These are phyloP conservation scores for Candida albicans DNA, from an alignment of 1,139 yeast species.

Conservation along the genomic window DNA sequence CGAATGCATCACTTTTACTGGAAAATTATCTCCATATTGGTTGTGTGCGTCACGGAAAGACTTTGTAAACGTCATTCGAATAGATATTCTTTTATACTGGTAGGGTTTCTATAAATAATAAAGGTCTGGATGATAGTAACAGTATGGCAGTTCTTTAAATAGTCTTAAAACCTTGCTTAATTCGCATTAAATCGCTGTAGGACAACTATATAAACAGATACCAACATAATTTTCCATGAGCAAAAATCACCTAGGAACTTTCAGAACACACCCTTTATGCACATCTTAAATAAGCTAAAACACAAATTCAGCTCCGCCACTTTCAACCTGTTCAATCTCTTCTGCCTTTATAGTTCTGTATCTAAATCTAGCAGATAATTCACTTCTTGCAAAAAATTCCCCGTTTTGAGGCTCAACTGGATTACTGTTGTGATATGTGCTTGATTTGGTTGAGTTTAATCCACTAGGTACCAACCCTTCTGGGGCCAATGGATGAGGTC, in stretches of 20 bases:
- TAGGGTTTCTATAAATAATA: too few relatives aligned
- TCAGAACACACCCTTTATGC: not conserved
- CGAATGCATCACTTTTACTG: too few relatives aligned
- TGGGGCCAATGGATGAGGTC: slow-evolving; percentile 54
- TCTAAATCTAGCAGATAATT: slow-evolving; percentile 71
- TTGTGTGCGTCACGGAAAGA: too few relatives aligned
- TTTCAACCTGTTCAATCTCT: slow-evolving; percentile 72
- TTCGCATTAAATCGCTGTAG: too few relatives aligned
- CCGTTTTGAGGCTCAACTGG: slow-evolving; percentile 46
- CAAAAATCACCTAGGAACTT: not conserved
- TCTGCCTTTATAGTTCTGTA: slow-evolving; percentile 57
- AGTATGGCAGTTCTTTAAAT: too few relatives aligned
- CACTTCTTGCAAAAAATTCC: slow-evolving; percentile 56
- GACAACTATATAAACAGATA: not conserved
- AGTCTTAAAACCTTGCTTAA: too few relatives aligned
- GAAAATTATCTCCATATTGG: too few relatives aligned
- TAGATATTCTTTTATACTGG: too few relatives aligned
- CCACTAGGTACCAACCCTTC: slow-evolving; percentile 47
- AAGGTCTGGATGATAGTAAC: too few relatives aligned
- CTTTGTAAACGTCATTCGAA: too few relatives aligned
- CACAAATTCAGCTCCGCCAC: slow-evolving; percentile 71
- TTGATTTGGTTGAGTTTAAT: slow-evolving; percentile 9
- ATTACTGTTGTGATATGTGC: slow-evolving; percentile 26
- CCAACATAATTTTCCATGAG: not conserved
- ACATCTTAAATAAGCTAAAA: slow-evolving; percentile 20